phyloP scores from a whole-genome alignment of 2,329 filamentous ascomycete genomes.

The Keithomyces neogunnii region DNA sequence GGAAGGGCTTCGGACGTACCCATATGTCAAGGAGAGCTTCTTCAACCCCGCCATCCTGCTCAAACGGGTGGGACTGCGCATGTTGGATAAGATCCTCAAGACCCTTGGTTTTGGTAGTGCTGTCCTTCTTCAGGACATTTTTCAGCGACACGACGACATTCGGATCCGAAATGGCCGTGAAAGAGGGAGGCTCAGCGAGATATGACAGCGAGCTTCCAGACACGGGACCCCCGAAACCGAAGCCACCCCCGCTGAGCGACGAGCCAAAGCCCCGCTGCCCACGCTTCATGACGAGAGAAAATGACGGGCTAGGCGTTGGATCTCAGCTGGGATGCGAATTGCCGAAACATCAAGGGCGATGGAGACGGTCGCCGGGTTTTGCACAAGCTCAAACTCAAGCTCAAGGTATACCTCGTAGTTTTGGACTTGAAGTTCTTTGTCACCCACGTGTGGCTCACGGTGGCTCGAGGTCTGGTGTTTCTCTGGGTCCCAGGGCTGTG shows the following conservation, averaged over 20 bases:
- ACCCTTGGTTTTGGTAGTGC: conserved; percentile 82
- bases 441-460: neutral
- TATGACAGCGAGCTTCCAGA: conserved; percentile 62
- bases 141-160: conserved; percentile 87
- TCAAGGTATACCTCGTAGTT: neutral
- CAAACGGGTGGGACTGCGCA: conserved; percentile 45
- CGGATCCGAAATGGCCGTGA: conserved; percentile 67
- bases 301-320: neutral
- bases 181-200: conserved; percentile 75
- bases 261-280: conserved; percentile 7
- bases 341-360: neutral
- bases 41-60: conserved; percentile 56
- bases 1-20: conserved; percentile 39
- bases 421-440: neutral
- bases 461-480: neutral
- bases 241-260: conserved; percentile 6
- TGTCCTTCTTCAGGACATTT: conserved; percentile 86
- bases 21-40: conserved; percentile 81
- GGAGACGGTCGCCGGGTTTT: neutral
- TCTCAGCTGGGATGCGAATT: neutral
- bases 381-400: neutral
- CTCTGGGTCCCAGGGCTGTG: neutral
- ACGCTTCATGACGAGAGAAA: conserved; percentile 5
- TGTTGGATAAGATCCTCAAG: conserved; percentile 73
- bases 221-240: conserved; percentile 28